phyloP scores from a whole-genome alignment of 352 stramenopile species.

The Globisporangium spiculum region DNA sequence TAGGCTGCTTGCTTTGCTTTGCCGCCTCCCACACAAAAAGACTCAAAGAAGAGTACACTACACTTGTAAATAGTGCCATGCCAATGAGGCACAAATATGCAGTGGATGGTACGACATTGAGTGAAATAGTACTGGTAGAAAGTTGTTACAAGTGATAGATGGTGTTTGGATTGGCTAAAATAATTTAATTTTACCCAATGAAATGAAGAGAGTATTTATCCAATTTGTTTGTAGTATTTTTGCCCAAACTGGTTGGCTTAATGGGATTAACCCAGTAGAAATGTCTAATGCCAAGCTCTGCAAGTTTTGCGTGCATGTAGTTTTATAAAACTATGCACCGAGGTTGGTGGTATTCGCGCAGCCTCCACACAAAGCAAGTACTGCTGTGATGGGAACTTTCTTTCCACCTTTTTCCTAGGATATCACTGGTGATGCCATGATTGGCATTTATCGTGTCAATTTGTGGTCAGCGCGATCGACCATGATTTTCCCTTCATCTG shows the following conservation, averaged over 20 bases:
- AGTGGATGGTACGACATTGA: background rate
- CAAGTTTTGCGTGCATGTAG: background rate
- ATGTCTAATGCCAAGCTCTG: background rate
- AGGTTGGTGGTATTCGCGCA: background rate
- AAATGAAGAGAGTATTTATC: background rate
- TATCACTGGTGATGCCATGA: background rate
- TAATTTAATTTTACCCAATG: background rate
- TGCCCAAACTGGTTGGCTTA: too few species aligned
- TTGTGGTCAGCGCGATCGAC: background rate
- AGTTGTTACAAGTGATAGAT: background rate
- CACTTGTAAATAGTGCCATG: background rate
- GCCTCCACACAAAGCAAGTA: background rate
- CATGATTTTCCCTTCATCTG: background rate
- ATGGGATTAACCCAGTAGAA: too few species aligned
- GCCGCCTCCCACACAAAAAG: slow-evolving; percentile 1
- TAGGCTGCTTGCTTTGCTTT: background rate
- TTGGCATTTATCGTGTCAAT: background rate
- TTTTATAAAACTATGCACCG: background rate
- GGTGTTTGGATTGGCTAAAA: background rate
- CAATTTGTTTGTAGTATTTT: background rate
- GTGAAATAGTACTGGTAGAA: background rate
- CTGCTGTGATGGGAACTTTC: background rate
- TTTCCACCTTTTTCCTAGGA: background rate
- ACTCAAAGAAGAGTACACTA: background rate
- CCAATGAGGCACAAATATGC: background rate